Percentiles rank a stretch among this genome's conserved stretches.
phyloP scores from a whole-genome alignment of 768 basidiomycete species.

The Suillus discolor region DNA sequence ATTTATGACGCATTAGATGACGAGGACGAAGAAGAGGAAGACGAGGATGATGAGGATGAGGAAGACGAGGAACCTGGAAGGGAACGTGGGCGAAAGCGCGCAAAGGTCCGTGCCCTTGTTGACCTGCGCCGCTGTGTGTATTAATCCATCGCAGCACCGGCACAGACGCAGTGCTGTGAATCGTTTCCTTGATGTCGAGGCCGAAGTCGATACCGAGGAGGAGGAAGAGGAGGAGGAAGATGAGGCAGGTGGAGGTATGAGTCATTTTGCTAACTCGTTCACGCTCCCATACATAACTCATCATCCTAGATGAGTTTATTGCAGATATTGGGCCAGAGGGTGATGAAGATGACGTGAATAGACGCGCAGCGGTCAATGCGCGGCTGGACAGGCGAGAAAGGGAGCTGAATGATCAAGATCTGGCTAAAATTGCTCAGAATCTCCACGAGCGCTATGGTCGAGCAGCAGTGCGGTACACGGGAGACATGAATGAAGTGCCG shows the following conservation, averaged over 20 bases:
- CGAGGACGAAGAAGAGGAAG: constrained; percentile 44
- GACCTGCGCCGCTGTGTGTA: constrained; percentile 12
- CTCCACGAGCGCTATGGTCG: constrained; percentile 78
- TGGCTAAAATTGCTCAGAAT: constrained; percentile 83
- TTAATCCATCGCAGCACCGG: constrained; percentile 46
- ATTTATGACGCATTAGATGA: constrained; percentile 41
- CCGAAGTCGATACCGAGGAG: constrained; percentile 95
- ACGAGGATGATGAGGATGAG: constrained; percentile 58
- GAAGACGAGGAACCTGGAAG: constrained; percentile 56
- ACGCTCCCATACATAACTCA: constrained; percentile 9
- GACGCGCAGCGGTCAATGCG: constrained; percentile 62
- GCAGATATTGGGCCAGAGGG: constrained; percentile 61
- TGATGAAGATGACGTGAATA: constrained; percentile 58
- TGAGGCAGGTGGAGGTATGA: constrained; percentile 59
- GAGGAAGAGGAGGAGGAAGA: constrained; percentile 92
- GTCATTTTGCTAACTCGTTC: constrained; percentile 1
- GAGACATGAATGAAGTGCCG: constrained; percentile 92
- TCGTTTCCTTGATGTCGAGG: constrained; percentile 94
- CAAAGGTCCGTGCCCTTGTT: constrained; percentile 49
- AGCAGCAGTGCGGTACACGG: constrained; percentile 74
- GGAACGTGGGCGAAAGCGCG: constrained; percentile 56
- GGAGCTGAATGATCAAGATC: constrained; percentile 75
- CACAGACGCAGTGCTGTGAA: constrained; percentile 67
- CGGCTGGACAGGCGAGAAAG: constrained; percentile 71
- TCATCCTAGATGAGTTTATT: constrained; percentile 65